Conservation (phyloP, 768 basidiomycete species). For the Termitomyces sp. region DNA sequence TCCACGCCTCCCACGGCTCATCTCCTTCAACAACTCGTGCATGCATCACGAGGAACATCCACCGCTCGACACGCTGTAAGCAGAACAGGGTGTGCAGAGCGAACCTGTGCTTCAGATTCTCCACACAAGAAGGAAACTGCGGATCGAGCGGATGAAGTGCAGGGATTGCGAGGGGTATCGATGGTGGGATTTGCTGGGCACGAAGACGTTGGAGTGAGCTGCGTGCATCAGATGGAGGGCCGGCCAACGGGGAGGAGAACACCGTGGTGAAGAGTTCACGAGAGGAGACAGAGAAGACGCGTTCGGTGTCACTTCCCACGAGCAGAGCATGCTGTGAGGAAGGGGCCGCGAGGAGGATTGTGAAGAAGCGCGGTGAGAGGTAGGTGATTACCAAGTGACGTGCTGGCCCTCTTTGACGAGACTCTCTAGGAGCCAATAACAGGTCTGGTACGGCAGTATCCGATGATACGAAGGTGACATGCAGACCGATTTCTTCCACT, state of each 20-base stretch:
- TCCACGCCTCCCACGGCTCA: slow-evolving; percentile 54
- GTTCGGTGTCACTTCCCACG: neutral
- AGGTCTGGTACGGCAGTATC: neutral
- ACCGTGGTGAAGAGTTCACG: neutral
- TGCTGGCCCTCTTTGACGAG: neutral
- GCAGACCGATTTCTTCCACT: neutral
- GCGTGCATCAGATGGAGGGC: neutral
- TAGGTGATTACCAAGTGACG: neutral
- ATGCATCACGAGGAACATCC: slow-evolving; percentile 23
- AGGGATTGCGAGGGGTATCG: neutral
- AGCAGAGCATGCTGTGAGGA: neutral
- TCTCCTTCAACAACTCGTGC: slow-evolving; percentile 45
- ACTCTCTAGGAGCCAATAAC: neutral
- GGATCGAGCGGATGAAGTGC: neutral
- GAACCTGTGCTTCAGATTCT: neutral
- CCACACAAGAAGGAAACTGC: neutral
- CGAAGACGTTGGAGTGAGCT: neutral
- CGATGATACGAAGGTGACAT: neutral
- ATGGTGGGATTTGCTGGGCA: neutral
- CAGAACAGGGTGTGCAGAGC: neutral
- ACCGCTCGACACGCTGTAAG: neutral
- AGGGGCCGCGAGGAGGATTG: neutral
- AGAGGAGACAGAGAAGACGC: neutral
- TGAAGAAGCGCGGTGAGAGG: neutral
- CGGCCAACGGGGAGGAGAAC: neutral